Evolutionary conservation across 1,284 basidiomycete species (phyloP), one percentile per base, ranked within the genome.

Genomic region (Prillingera fragicola): DNA sequence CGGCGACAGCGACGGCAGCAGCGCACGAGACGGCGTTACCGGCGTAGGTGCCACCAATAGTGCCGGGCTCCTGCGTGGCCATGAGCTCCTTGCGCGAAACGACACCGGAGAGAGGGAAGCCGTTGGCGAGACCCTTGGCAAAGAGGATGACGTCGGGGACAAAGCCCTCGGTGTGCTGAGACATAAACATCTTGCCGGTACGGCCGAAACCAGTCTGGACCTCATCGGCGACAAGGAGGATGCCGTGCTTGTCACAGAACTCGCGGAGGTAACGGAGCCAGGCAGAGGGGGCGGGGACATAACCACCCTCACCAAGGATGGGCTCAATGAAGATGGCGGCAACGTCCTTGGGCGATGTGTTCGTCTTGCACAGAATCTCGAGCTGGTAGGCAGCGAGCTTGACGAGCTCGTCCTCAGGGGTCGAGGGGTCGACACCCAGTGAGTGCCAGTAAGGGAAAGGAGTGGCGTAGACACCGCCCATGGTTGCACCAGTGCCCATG

Each of bases 401-500:
- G 38, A 85, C 79, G 24, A 92, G 78, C 53, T 82, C 78, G 19
- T 81, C 77, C 50, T 80, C 73, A 12, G 81, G 74, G 1, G 87
- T 85, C 24, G 75, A 74, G 3, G 77, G 75, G 1, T 81, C 71
- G 4, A 85, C 65, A 36, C 82, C 83, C 50, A 84, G 75, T 60
- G 92, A 87, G 70, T 95, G 87, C 85, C 90, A 96, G 75, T 85
- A 97, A 1, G 92, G 94, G 77, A 81, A 98, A 0, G 89, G 81
- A 8, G 82, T 79, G 0, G 81, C 75, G 72, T 82, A 90, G 5
- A 85, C 85, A 8, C 90, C 27, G 86, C 85, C 47, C 53, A 55
- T 55, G 43, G 43, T 49, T 17, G 43, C 23, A 33, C 52, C 52
- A 14, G 46, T 41, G 45, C 41, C 40, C 48, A 83, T 78, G 35